These are phyloP conservation scores for Pezicula radicicola DNA, from an alignment of 2,329 filamentous ascomycete genomes.

Conservation along the genomic window DNA sequence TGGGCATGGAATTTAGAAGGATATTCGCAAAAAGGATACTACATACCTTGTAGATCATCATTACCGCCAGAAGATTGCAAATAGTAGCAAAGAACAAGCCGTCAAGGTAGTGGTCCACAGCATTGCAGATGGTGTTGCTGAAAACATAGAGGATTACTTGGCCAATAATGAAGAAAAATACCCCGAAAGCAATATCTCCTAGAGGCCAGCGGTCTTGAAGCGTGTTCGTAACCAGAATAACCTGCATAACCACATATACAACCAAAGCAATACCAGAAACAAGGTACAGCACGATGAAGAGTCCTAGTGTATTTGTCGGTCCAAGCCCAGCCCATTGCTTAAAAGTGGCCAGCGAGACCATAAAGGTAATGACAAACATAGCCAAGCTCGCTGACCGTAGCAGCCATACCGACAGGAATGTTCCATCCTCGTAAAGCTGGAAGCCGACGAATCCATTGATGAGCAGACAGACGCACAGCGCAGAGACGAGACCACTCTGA, in stretches of 20 bases:
- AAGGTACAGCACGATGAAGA: constrained; percentile 91
- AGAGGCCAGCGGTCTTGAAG: constrained; percentile 94
- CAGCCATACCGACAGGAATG: constrained; percentile 89
- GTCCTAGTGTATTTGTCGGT: constrained; percentile 79
- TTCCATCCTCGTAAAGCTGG: constrained; percentile 97
- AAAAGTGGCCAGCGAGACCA: constrained; percentile 88
- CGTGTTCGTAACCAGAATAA: constrained; percentile 84
- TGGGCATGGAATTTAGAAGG: background rate
- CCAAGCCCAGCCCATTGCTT: constrained; percentile 84
- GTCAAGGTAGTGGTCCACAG: constrained; percentile 87
- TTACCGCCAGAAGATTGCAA: constrained; percentile 90
- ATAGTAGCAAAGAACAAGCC: constrained; percentile 92
- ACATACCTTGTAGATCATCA: constrained; percentile 98
- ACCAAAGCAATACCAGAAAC: constrained; percentile 84
- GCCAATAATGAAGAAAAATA: constrained; percentile 87
- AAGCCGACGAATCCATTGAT: constrained; percentile 99
- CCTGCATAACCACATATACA: constrained; percentile 83
- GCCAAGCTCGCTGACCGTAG: constrained; percentile 72
- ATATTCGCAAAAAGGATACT: background rate
- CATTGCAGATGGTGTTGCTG: constrained; percentile 78
- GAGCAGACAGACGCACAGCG: constrained; percentile 82
- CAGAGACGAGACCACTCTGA: constrained; percentile 81
- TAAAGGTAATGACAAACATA: constrained; percentile 84
- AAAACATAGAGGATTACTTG: constrained; percentile 93
- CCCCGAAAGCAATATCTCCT: constrained; percentile 84